These are phyloP conservation scores for Isatis tinctoria DNA, from an alignment of 345 rosid genomes.

Conservation along the genomic window DNA sequence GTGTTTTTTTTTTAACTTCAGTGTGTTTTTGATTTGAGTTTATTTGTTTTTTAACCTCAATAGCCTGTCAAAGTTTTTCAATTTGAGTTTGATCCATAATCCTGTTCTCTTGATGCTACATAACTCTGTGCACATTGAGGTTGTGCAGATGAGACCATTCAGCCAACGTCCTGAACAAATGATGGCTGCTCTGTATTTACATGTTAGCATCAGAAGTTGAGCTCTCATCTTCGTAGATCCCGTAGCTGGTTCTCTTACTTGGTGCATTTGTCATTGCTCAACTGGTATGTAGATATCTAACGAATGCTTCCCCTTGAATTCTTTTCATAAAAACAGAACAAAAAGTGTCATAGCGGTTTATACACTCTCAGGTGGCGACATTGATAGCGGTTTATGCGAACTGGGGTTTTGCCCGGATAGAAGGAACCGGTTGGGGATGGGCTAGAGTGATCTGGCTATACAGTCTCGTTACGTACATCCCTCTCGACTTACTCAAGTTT, in stretches of 20 bases:
- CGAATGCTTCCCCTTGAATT: not conserved
- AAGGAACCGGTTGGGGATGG: slow-evolving; percentile 95
- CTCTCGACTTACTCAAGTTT: slow-evolving; percentile 76
- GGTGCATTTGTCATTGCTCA: slow-evolving; percentile 68
- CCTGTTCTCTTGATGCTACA: too few relatives aligned
- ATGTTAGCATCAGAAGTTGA: slow-evolving; percentile 86
- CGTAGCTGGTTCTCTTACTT: slow-evolving; percentile 77
- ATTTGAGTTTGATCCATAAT: too few relatives aligned
- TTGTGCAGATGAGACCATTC: slow-evolving; percentile 47
- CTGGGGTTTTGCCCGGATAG: slow-evolving; percentile 63
- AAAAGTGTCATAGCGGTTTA: not conserved
- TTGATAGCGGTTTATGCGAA: slow-evolving; percentile 77
- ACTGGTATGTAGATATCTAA: slow-evolving; percentile 42
- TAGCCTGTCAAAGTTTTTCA: not conserved
- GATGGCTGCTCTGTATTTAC: slow-evolving; percentile 84
- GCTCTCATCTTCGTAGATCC: slow-evolving; percentile 88
- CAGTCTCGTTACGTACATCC: slow-evolving; percentile 64
- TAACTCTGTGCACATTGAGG: too few relatives aligned
- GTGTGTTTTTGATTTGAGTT: not conserved
- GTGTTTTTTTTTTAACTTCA: not conserved
- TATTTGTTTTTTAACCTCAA: too few relatives aligned
- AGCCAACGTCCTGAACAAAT: slow-evolving; percentile 31
- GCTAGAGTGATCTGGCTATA: slow-evolving; percentile 94
- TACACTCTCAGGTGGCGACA: slow-evolving; percentile 58
- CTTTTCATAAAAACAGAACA: not conserved